These are phyloP conservation scores for Phalaenopsis hybrid DNA, from an alignment of 116 monocot species.

Conservation along the genomic window DNA sequence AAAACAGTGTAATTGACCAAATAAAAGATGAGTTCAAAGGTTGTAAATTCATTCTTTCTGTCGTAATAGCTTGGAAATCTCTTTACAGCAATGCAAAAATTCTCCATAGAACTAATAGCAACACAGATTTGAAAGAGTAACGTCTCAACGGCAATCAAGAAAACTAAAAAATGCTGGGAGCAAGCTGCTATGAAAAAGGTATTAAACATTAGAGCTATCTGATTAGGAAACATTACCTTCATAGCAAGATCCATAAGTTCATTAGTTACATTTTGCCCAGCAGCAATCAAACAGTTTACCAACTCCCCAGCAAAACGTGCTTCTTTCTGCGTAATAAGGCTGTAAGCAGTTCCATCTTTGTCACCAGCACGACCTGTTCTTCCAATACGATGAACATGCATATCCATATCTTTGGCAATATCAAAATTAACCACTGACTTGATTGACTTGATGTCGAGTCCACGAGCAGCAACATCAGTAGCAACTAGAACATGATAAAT, in stretches of 20 bases:
- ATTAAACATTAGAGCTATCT: not conserved
- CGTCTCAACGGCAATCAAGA: not conserved
- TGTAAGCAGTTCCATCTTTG: slow-evolving; percentile 95
- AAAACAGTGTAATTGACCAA: too few relatives aligned
- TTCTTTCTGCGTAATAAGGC: slow-evolving; percentile 87
- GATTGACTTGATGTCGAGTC: slow-evolving; percentile 95
- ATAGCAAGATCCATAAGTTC: slow-evolving; percentile 99
- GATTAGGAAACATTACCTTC: slow-evolving; percentile 60
- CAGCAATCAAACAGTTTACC: slow-evolving; percentile 85
- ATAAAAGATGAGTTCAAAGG: too few relatives aligned
- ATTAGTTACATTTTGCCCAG: slow-evolving; percentile 81
- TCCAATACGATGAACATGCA: slow-evolving; percentile 99
- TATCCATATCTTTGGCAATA: slow-evolving; percentile 97
- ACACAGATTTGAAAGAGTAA: too few relatives aligned
- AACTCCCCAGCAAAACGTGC: slow-evolving; percentile 97
- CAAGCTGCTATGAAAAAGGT: not conserved
- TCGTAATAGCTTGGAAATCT: too few relatives aligned
- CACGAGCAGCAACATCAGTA: slow-evolving; percentile 99
- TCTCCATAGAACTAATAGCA: too few relatives aligned
- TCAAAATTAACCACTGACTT: slow-evolving; percentile 98
- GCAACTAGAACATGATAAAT: slow-evolving; percentile 86
- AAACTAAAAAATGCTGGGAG: not conserved
- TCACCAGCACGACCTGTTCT: slow-evolving; percentile 99
- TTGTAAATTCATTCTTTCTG: too few relatives aligned
- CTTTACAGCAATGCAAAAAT: too few relatives aligned